These are phyloP conservation scores for Wickerhamiella qilinensis DNA, from an alignment of 805 yeast species.

Conservation along the genomic window DNA sequence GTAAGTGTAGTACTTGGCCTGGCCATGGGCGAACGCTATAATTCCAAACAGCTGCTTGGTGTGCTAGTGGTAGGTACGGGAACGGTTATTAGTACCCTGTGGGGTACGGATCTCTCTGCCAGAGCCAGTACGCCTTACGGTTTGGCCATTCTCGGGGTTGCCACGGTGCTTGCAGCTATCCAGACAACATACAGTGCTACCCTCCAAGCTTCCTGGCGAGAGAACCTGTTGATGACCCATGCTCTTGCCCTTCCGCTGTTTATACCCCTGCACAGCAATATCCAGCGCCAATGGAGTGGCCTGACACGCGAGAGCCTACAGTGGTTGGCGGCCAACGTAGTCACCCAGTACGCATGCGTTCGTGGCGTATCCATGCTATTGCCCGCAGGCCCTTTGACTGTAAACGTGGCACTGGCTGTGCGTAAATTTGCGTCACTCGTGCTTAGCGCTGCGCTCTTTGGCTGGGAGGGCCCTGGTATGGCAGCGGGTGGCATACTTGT, in stretches of 20 bases:
- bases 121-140: conserved; percentile 20
- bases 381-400: conserved; percentile 42
- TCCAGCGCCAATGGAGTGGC: conserved; percentile 20
- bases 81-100: conserved; percentile 28
- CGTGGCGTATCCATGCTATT: conserved; percentile 52
- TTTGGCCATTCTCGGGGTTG: conserved; percentile 26
- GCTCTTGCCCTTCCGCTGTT: conserved; percentile 40
- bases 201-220: conserved; percentile 40
- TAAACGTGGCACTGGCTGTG: conserved; percentile 41
- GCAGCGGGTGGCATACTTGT: conserved; percentile 37
- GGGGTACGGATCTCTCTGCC: conserved; percentile 5
- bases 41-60: conserved; percentile 30
- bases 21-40: conserved; percentile 32
- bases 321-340: conserved; percentile 28
- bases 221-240: conserved; percentile 46
- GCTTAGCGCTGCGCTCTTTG: conserved; percentile 38
- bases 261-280: conserved; percentile 22
- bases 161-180: conserved; percentile 38
- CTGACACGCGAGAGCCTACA: conserved; percentile 4
- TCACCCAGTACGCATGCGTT: conserved; percentile 47
- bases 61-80: conserved; percentile 40
- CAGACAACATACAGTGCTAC: conserved; percentile 42
- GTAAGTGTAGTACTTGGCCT: conserved; percentile 43
- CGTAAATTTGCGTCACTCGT: conserved; percentile 47
- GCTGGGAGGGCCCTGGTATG: conserved; percentile 27